These are phyloP conservation scores for Podila horticola DNA, from an alignment of 192 early-diverging fungal genomes.

Conservation along the genomic window DNA sequence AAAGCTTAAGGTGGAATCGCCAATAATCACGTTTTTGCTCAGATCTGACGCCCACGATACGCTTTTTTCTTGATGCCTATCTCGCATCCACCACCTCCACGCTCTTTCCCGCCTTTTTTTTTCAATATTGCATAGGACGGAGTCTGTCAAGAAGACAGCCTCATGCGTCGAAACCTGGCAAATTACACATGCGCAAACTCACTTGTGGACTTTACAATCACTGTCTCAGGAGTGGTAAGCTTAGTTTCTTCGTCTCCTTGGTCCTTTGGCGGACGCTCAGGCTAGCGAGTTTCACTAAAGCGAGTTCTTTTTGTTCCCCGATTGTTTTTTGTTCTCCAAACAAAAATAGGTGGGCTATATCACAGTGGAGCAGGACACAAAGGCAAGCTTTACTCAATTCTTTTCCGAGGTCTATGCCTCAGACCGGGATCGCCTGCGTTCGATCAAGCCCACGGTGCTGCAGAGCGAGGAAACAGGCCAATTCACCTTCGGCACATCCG, in stretches of 20 bases:
- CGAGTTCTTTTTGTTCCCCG: too few species aligned
- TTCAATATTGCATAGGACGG: not conserved
- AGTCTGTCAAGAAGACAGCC: not conserved
- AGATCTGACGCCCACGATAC: too few species aligned
- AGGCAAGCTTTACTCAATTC: not conserved
- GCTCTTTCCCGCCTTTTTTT: too few species aligned
- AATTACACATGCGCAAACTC: not conserved
- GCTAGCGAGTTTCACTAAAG: too few species aligned
- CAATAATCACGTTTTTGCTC: too few species aligned
- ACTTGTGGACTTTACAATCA: not conserved
- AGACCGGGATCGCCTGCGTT: conserved; percentile 5
- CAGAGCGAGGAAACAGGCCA: not conserved
- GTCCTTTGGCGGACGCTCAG: too few species aligned
- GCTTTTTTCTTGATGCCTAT: too few species aligned
- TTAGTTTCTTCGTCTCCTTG: too few species aligned
- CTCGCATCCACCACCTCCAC: too few species aligned
- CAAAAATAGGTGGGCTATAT: conserved; percentile 9
- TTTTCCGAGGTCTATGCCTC: not conserved
- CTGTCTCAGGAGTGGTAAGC: not conserved
- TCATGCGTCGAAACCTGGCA: not conserved
- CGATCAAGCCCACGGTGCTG: not conserved
- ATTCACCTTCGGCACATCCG: not conserved
- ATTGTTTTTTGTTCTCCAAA: too few species aligned
- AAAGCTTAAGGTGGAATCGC: too few species aligned
- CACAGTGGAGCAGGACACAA: conserved; percentile 5